Evolutionary conservation across 805 yeast species (phyloP).

Genomic region (Grigorovia jiainica): DNA sequence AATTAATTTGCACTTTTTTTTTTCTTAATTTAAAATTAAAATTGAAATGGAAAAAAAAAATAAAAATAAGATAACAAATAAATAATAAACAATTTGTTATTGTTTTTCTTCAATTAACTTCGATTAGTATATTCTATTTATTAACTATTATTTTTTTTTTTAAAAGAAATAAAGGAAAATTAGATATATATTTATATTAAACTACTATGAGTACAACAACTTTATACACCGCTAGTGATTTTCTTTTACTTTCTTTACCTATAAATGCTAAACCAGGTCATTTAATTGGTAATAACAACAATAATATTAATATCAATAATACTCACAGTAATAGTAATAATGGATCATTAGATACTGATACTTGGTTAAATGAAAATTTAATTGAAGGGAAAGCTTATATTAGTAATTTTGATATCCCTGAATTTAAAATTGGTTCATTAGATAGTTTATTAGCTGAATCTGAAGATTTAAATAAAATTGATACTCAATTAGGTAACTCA

Average conservation of each 20-base stretch:
- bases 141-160: no score
- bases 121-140: no score
- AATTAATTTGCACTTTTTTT: background rate
- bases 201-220: slow-evolving; percentile 21
- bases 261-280: slow-evolving; percentile 45
- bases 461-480: slow-evolving; percentile 80
- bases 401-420: slow-evolving; percentile 56
- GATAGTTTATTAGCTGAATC: slow-evolving; percentile 85
- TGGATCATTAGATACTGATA: slow-evolving; percentile 21
- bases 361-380: slow-evolving; percentile 48
- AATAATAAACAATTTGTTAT: background rate
- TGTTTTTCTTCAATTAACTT: no score
- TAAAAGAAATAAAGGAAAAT: no score
- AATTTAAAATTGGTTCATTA: slow-evolving; percentile 87
- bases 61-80: background rate
- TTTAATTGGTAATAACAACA: slow-evolving; percentile 18
- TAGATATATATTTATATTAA: background rate
- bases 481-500: slow-evolving; percentile 62
- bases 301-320: background rate
- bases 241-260: slow-evolving; percentile 47
- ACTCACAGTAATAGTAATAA: no score
- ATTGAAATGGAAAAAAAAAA: no score
- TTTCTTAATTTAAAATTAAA: no score
- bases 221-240: slow-evolving; percentile 27
- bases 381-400: slow-evolving; percentile 52